Conservation (phyloP, 257 asterid genomes). For the Solanum appendiculatum region DNA sequence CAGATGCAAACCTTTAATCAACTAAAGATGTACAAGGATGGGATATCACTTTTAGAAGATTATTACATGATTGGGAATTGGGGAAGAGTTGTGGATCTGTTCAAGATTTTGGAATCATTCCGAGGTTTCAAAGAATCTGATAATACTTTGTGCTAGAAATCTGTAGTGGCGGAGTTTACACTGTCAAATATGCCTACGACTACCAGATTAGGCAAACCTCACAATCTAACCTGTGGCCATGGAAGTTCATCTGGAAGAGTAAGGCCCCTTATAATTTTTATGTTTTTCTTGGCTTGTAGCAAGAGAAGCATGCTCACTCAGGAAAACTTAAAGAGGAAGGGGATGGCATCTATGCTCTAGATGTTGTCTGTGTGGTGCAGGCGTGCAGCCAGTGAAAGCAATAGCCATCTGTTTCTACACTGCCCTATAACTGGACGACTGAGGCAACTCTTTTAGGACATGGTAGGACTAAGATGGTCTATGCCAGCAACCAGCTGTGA, state of each 20-base stretch:
- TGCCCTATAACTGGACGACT: not conserved
- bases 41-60: not conserved
- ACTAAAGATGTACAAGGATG: not conserved
- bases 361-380: not conserved
- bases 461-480: too few species aligned
- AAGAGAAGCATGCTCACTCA: not conserved
- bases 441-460: too few species aligned
- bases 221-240: not conserved
- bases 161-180: not conserved
- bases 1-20: not conserved
- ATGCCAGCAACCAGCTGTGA: not conserved
- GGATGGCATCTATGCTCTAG: not conserved
- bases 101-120: not conserved
- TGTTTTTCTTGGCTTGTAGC: not conserved
- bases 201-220: not conserved
- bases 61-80: not conserved
- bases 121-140: not conserved
- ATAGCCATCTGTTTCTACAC: not conserved
- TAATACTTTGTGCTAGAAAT: not conserved
- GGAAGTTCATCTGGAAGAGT: not conserved
- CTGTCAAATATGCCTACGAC: not conserved
- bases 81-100: not conserved
- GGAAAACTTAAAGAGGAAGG: not conserved
- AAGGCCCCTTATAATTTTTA: not conserved
- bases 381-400: not conserved